Evolutionary conservation across 1,284 basidiomycete genomes (phyloP), one percentile per base, ranked within the genome.

Genomic region (Marasmius tenuissimus): DNA sequence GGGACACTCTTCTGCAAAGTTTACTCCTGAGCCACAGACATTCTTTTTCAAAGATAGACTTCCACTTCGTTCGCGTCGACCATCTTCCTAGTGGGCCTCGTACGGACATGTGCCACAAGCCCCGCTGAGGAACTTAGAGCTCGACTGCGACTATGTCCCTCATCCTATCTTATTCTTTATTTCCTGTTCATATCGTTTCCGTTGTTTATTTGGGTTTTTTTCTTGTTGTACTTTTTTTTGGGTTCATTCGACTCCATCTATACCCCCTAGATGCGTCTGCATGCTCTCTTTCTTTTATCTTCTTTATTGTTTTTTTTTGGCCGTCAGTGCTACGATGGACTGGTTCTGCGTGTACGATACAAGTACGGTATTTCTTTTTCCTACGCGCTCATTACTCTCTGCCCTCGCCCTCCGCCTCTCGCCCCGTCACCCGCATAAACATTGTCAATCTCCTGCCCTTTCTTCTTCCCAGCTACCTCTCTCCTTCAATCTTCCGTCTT

Each of bases 171-270:
- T 49, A 52, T 60, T 63, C 34, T 42, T 47, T 33, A 40, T 58
- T 20, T 18, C 53, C 52, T 60, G 27, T 60, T 47, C 35, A 40
- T 54, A 38, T 49, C 57, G n/a, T 20, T 33, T 22, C 42, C 7
- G 27, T 48, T 20, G 49, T 56, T 27, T n/a, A n/a, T n/a, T n/a
- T 20, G 45, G 45, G 45, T 20, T 47, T 63, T 65, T 63, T 61
- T 60, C 11, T 58, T 55, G 20, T 39, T 27, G 27, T 27, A 27
- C 27, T 27, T 27, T 27, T 27, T 27, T 27, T 27, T 27, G 27
- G 27, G 27, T 27, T 27, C 27, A 27, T 27, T 27, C 27, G 27
- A 27, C 27, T 27, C 27, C 27, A 27, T 27, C 27, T 27, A 27
- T 27, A 39, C 35, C 22, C 42, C 6, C n/a, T 37, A 34, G 8